A percentile compares a stretch with the other conserved stretches of the same genome.
Conservation (phyloP, 441 rosid species). For the Melastoma candidum region DNA sequence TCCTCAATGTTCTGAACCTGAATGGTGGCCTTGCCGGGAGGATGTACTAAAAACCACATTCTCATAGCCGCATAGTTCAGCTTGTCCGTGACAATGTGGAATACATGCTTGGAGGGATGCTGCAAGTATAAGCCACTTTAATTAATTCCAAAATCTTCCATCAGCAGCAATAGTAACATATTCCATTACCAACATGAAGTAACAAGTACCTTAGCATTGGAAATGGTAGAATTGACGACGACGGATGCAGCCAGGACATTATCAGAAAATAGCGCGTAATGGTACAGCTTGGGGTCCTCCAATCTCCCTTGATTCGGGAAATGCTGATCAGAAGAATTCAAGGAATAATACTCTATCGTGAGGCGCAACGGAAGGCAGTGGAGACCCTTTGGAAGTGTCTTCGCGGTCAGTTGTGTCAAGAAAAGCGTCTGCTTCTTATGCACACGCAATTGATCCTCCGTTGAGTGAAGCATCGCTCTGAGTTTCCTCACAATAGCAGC, state of each 20-base stretch:
- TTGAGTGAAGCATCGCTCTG: constrained; percentile 88
- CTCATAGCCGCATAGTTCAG: constrained; percentile 73
- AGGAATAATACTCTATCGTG: constrained; percentile 60
- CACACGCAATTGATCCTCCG: constrained; percentile 89
- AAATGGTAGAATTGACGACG: constrained; percentile 69
- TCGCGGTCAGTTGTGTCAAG: constrained; percentile 89
- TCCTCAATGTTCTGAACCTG: constrained; percentile 72
- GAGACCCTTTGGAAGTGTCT: constrained; percentile 89
- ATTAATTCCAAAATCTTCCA: no score
- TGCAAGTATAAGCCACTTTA: constrained; percentile 20
- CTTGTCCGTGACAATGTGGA: constrained; percentile 61
- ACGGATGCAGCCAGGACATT: constrained; percentile 75
- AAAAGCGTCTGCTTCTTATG: constrained; percentile 85
- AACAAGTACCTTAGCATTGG: constrained; percentile 55
- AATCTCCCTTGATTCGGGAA: constrained; percentile 64
- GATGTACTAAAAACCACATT: constrained; percentile 67
- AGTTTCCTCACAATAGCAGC: constrained; percentile 76
- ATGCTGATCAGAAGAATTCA: constrained; percentile 52
- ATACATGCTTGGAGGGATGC: constrained; percentile 52
- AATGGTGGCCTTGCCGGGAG: constrained; percentile 43
- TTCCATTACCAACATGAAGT: constrained; percentile 3
- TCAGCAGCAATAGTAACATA: constrained; percentile 6
- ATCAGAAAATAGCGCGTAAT: constrained; percentile 88
- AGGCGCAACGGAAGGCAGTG: constrained; percentile 96
- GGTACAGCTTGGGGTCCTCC: constrained; percentile 56